These are phyloP conservation scores for Spizellomyces punctatus DNA, from an alignment of 192 early-diverging fungal species.

Conservation along the genomic window DNA sequence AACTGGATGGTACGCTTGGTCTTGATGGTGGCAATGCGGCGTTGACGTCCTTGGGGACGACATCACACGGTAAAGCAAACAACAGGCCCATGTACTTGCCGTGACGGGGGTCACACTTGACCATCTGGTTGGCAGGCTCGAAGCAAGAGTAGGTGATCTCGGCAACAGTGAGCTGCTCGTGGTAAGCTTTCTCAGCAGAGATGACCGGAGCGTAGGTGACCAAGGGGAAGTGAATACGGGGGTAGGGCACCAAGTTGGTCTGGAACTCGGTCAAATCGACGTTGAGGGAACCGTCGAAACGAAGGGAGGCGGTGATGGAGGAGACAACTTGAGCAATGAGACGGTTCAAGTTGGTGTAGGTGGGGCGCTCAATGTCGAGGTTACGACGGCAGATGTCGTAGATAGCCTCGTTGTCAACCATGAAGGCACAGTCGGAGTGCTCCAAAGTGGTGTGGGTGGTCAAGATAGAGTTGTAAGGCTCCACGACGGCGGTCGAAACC, in stretches of 20 bases:
- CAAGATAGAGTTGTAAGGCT: conserved; percentile 99
- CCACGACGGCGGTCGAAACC: conserved; percentile 95
- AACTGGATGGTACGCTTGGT: conserved; percentile 96
- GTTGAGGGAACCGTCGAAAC: conserved; percentile 98
- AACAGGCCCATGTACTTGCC: conserved; percentile 99
- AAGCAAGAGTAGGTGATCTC: conserved; percentile 98
- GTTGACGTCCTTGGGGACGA: conserved; percentile 98
- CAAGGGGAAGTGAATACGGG: conserved; percentile 98
- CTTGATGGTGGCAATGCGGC: conserved; percentile 84
- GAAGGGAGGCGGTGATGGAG: conserved; percentile 98
- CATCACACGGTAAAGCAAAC: conserved; percentile 98
- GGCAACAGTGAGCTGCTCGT: conserved; percentile 92
- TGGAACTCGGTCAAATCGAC: conserved; percentile 99
- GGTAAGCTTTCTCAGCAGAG: conserved; percentile 92
- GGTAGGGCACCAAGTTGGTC: conserved; percentile 99
- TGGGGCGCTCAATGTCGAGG: conserved; percentile 95
- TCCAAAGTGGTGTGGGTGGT: conserved; percentile 99
- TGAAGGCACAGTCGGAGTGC: conserved; percentile 99
- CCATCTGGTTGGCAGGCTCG: conserved; percentile 98
- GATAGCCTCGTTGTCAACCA: conserved; percentile 99
- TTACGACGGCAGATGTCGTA: conserved; percentile 99
- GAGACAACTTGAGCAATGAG: conserved; percentile 99
- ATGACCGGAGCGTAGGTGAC: conserved; percentile 96
- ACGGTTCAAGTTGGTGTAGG: conserved; percentile 96
- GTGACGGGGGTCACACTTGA: conserved; percentile 96